Evolutionary conservation across 2,329 filamentous ascomycete species (phyloP), one percentile per base, ranked within the genome.

Genomic region (Cercospora zeina): DNA sequence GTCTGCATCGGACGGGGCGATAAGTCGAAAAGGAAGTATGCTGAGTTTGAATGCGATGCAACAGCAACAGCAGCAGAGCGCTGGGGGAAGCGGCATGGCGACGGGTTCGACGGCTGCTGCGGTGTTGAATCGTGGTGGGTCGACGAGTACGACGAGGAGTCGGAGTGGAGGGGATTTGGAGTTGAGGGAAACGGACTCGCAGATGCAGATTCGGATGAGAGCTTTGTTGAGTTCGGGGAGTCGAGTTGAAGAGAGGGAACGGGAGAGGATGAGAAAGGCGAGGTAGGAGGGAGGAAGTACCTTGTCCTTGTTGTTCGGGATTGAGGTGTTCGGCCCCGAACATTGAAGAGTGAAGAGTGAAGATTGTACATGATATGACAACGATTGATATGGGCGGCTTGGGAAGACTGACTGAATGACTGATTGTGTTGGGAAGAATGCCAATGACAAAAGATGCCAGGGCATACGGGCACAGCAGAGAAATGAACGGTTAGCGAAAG

Each of bases 1-100:
- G 53, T 74, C 72, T 62, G 72, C 70, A 3, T 74, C 71, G 33
- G 74, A 73, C 58, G 68, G 71, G 3, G 70, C 64, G 16, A 42
- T 70, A 19, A 68, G 65, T 51, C 53, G 68, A 10, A 65, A 59
- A 7, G 64, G 59, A 16, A 70, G 68, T 54, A 49, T 62, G 24
- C 8, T 60, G 49, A 47, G 37, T 33, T 47, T 60, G 36, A 54
- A 45, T 8, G 24, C 34, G 4, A 34, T 11, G 9, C 33, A 45
- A 4, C 39, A 45, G 9, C 33, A 45, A 4, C 39, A 45, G 8
- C 33, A 19, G 10, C 14, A 36, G 39, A 16, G n/a, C n/a, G n/a
- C 14, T 19, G 36, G 14, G 1, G 39, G 39, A 6, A 19, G 39
- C 1, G 39, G 39, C 1, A 45, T 45, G 39, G 39, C 39, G 19